Percentiles rank a stretch among this genome's conserved stretches.
These are phyloP conservation scores for Calocybe gangraenosa DNA, from an alignment of 768 basidiomycete species.

Conservation along the genomic window DNA sequence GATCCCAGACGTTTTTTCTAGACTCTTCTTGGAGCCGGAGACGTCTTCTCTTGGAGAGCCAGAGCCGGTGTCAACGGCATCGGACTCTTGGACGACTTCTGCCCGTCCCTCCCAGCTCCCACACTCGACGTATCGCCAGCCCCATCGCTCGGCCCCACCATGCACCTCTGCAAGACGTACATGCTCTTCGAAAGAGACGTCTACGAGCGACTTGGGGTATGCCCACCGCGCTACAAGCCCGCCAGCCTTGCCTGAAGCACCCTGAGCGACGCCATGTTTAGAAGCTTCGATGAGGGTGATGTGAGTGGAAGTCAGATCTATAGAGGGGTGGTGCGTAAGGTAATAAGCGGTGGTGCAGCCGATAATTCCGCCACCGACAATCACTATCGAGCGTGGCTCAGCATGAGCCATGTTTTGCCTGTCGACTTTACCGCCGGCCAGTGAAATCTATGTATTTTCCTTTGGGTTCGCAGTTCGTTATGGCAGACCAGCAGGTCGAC, in stretches of 20 bases:
- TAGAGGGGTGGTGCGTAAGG: conserved; percentile 54
- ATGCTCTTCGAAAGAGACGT: conserved; percentile 74
- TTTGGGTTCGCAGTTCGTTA: too few species aligned
- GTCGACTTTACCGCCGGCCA: neutral
- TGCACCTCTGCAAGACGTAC: conserved; percentile 65
- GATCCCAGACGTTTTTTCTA: conserved; percentile 54
- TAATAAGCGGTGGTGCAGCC: conserved; percentile 85
- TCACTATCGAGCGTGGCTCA: conserved; percentile 46
- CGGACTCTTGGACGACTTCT: conserved; percentile 23
- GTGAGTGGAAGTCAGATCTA: conserved; percentile 31
- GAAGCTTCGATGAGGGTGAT: conserved; percentile 75
- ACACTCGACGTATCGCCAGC: conserved; percentile 74
- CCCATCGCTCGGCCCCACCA: conserved; percentile 72
- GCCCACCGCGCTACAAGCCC: conserved; percentile 88
- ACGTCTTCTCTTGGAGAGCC: conserved; percentile 19
- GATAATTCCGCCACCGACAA: conserved; percentile 86
- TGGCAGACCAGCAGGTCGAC: too few species aligned
- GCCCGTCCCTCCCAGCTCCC: conserved; percentile 71
- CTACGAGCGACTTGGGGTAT: conserved; percentile 63
- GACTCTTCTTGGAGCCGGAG: conserved; percentile 29
- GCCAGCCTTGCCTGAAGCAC: conserved; percentile 81
- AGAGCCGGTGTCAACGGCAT: conserved; percentile 22
- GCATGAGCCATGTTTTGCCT: conserved; percentile 7
- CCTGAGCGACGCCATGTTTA: conserved; percentile 61
- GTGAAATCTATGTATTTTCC: too few species aligned